A percentile compares a stretch with the other conserved stretches of the same genome.
Conservation (phyloP, 768 basidiomycete genomes). For the Astraeus odoratus region DNA sequence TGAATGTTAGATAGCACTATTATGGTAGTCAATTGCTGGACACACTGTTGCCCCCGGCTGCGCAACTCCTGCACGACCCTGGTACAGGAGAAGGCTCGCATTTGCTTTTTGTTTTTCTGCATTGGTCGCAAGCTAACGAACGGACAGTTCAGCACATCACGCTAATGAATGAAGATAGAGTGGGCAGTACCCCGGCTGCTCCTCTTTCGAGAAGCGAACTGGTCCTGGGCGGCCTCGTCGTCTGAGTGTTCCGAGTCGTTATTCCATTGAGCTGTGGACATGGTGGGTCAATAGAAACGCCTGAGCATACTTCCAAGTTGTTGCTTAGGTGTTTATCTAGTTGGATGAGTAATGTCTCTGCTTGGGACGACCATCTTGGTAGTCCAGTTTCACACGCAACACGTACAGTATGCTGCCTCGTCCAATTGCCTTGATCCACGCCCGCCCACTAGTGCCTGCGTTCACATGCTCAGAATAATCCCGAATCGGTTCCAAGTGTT, state of each 20-base stretch:
- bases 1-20: constrained; percentile 8
- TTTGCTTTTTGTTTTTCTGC: constrained; percentile 83
- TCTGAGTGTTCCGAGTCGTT: constrained; percentile 60
- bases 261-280: constrained; percentile 37
- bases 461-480: too few species aligned
- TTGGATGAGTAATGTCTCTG: background rate
- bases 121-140: constrained; percentile 73
- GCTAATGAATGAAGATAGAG: constrained; percentile 2
- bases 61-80: constrained; percentile 57
- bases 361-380: constrained; percentile 1
- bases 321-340: background rate
- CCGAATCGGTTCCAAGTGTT: too few species aligned
- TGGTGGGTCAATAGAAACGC: too few species aligned
- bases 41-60: constrained; percentile 47
- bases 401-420: background rate
- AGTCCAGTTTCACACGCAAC: constrained; percentile 15
- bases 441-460: too few species aligned
- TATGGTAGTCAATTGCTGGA: constrained; percentile 6
- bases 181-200: constrained; percentile 59
- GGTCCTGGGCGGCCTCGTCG: constrained; percentile 41
- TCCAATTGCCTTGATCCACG: too few species aligned
- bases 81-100: constrained; percentile 56
- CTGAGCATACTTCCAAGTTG: background rate
- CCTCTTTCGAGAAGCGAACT: constrained; percentile 44
- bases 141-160: constrained; percentile 9